Evolutionary conservation across 2,329 filamentous ascomycete genomes (phyloP).

Genomic region (Curvularia sp.): DNA sequence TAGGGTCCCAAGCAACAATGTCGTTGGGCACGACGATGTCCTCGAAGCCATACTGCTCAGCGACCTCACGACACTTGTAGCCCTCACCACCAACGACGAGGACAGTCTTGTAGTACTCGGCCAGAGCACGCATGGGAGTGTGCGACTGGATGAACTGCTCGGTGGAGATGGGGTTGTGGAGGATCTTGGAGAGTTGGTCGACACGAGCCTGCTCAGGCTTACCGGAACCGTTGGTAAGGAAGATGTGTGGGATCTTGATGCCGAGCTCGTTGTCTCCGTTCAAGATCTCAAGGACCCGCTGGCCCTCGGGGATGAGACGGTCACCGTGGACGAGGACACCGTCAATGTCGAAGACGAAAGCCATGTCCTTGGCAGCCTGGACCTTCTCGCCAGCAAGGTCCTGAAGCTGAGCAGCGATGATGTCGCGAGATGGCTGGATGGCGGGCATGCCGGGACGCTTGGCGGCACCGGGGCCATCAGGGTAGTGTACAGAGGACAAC

Average conservation of each 20-base stretch:
- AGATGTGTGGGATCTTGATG: slow-evolving; percentile 78
- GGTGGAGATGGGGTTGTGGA: slow-evolving; percentile 68
- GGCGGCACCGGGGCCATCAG: slow-evolving; percentile 55
- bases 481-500: slow-evolving; percentile 66
- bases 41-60: slow-evolving; percentile 76
- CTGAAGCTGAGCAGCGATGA: slow-evolving; percentile 74
- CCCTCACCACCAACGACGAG: slow-evolving; percentile 78
- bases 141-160: slow-evolving; percentile 81
- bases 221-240: slow-evolving; percentile 76
- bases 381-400: slow-evolving; percentile 71
- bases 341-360: slow-evolving; percentile 80
- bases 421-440: slow-evolving; percentile 68
- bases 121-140: slow-evolving; percentile 76
- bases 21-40: slow-evolving; percentile 77
- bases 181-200: slow-evolving; percentile 71
- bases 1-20: slow-evolving; percentile 72
- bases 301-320: slow-evolving; percentile 71
- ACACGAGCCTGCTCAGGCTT: slow-evolving; percentile 71
- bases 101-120: slow-evolving; percentile 79
- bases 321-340: slow-evolving; percentile 78
- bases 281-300: slow-evolving; percentile 71
- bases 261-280: slow-evolving; percentile 79
- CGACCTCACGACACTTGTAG: slow-evolving; percentile 75
- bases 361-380: slow-evolving; percentile 76
- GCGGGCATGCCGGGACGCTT: slow-evolving; percentile 64